A percentile compares a stretch with the other conserved stretches of the same genome.
phyloP scores from a whole-genome alignment of 2,329 filamentous ascomycete genomes.

The Fusarium pilosicola region DNA sequence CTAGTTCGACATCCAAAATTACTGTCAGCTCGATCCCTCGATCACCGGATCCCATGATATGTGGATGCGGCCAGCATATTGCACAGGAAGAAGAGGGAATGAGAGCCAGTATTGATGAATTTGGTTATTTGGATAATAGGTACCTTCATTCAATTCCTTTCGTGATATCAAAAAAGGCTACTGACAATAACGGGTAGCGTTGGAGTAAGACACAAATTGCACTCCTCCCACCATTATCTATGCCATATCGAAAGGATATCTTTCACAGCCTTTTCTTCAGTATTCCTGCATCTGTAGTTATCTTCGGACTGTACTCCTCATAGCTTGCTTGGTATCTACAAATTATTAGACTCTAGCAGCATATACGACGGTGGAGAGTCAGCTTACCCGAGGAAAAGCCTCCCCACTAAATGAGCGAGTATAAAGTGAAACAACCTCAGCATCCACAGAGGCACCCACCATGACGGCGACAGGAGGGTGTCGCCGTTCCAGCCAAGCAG shows the following conservation, averaged over 20 bases:
- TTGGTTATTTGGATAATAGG: no score
- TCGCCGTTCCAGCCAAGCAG: background rate
- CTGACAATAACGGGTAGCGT: fast-evolving
- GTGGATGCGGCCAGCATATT: background rate
- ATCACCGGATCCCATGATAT: fast-evolving
- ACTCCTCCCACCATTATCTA: no score
- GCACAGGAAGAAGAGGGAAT: no score
- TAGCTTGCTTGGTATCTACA: background rate
- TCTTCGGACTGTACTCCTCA: background rate
- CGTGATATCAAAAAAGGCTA: background rate
- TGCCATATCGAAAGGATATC: background rate
- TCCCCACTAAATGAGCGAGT: background rate
- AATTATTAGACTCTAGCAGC: fast-evolving
- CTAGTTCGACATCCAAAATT: fast-evolving
- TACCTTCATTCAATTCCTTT: no score
- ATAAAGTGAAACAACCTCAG: background rate
- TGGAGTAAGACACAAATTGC: background rate
- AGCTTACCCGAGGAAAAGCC: background rate
- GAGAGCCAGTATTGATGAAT: fast-evolving
- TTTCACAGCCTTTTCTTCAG: background rate
- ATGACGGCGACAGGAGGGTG: background rate
- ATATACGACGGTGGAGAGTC: fast-evolving
- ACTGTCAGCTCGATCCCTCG: no score
- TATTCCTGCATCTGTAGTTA: background rate
- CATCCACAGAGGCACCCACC: background rate